Base-by-base conservation (phyloP, 164 flowering plant species). In the Vitis vinifera region DNA sequence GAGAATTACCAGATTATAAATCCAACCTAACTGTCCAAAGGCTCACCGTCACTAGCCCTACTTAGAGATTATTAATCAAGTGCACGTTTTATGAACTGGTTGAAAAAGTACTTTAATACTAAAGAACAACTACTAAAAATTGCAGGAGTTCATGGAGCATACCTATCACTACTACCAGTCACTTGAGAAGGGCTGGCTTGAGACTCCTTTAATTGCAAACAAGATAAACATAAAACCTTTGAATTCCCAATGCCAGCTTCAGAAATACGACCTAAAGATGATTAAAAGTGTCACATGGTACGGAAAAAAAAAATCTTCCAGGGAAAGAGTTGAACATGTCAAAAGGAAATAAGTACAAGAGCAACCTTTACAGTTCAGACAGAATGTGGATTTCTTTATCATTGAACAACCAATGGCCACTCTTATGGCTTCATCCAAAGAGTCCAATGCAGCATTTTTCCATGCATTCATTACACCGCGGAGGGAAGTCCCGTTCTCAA, bases 401-500 rank as follows among this genome's bases (percentile, higher is more conserved):
- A 68, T 17, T 16, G 81, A 68, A 51, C 67, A 44, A 68, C 89
- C 81, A 60, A 83, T 75, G 9, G 77, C 88, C 6, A 59, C 71
- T 55, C 63, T 72, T 12, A 94, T 75, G 51, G 76, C 68, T 12
- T 71, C 78, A 75, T 85, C 92, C 71, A 90, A 10, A 23, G 67
- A 60, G 14, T 79, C 87, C 70, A 79, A 68, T 1, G 85, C 75
- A 70, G 82, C 76, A 68, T 62, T 73, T 60, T 74, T 86, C 74
- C 89, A 86, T 9, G 84, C 89, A 72, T 78, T 83, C 75, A 94
- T 68, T 9, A 94, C 82, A 63, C 87, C 89, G 10, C 88, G 86
- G 2, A 94, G 82, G 60, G 79, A 80, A 4, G 76, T 86, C 17
- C 97, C 94, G 80, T 85, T 92, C 55, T 89, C 94, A 76, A 94